Conservation (phyloP, 345 rosid species). For the Schrenkiella parvula region DNA sequence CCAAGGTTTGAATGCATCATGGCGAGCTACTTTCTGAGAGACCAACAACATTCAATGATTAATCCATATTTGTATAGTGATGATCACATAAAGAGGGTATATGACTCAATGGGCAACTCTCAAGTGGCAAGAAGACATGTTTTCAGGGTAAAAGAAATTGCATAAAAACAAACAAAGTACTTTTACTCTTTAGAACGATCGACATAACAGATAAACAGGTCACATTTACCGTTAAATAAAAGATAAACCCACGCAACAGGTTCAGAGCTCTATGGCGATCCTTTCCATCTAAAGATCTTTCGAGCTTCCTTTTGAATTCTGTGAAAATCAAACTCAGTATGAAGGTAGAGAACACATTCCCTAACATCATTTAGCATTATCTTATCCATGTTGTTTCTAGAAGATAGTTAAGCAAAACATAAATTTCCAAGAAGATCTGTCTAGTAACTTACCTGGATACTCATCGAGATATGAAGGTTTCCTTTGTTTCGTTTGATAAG, state of each 20-base stretch:
- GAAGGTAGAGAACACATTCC: background rate
- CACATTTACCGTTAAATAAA: conserved; percentile 56
- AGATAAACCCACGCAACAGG: conserved; percentile 74
- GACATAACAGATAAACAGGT: background rate
- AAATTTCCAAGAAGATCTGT: background rate
- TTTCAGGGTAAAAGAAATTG: background rate
- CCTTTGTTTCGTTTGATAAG: background rate
- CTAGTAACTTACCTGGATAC: conserved; percentile 35
- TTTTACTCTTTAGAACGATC: background rate
- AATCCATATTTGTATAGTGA: background rate
- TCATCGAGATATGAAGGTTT: conserved; percentile 54
- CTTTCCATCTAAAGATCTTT: background rate
- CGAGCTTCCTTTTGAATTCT: conserved; percentile 19
- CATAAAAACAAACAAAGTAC: background rate
- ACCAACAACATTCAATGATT: background rate
- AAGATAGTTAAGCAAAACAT: conserved; percentile 1
- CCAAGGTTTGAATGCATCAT: conserved; percentile 58
- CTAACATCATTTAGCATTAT: background rate
- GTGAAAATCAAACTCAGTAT: conserved; percentile 5
- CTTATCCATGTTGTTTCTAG: background rate
- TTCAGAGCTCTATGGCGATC: conserved; percentile 37
- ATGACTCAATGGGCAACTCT: background rate
- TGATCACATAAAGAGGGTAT: background rate
- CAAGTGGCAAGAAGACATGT: background rate
- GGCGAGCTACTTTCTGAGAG: conserved; percentile 40